phyloP scores from a whole-genome alignment of 306 rosid species.

The Inga leiocalycina region DNA sequence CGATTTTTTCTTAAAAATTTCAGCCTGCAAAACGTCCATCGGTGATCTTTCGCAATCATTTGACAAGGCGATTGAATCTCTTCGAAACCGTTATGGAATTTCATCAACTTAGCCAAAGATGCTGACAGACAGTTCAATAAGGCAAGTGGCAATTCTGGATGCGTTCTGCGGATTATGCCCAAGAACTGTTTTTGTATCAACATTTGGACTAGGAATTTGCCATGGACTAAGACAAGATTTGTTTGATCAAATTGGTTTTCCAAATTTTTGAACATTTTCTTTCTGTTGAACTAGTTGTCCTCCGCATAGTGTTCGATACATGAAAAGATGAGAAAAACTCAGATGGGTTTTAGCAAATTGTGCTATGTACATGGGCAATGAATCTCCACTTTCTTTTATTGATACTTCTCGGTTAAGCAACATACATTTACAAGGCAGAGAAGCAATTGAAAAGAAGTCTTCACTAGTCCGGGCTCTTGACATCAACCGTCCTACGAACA shows the following conservation, averaged over 20 bases:
- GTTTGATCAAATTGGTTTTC: not conserved
- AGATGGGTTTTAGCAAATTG: not conserved
- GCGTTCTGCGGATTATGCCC: not conserved
- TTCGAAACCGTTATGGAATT: constrained; percentile 67
- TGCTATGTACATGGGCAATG: not conserved
- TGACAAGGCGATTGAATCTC: constrained; percentile 72
- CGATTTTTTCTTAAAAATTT: constrained; percentile 22
- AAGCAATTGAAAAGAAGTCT: constrained; percentile 25
- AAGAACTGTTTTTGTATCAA: not conserved
- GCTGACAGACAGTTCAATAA: constrained; percentile 6
- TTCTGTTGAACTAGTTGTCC: constrained; percentile 8
- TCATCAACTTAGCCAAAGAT: constrained; percentile 50
- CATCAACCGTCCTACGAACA: constrained; percentile 29
- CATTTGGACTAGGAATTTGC: not conserved
- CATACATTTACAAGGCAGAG: constrained; percentile 57
- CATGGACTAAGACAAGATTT: not conserved
- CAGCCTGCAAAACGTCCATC: constrained; percentile 78
- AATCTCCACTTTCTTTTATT: constrained; percentile 11
- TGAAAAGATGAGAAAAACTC: constrained; percentile 8
- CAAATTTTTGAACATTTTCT: not conserved
- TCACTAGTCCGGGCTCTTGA: constrained; percentile 16
- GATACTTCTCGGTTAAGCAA: constrained; percentile 32
- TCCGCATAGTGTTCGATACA: not conserved
- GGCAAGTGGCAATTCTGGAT: constrained; percentile 37
- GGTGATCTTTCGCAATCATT: constrained; percentile 66